Evolutionary conservation across 305 asterid genomes (phyloP).

Genomic region (Withania somnifera): DNA sequence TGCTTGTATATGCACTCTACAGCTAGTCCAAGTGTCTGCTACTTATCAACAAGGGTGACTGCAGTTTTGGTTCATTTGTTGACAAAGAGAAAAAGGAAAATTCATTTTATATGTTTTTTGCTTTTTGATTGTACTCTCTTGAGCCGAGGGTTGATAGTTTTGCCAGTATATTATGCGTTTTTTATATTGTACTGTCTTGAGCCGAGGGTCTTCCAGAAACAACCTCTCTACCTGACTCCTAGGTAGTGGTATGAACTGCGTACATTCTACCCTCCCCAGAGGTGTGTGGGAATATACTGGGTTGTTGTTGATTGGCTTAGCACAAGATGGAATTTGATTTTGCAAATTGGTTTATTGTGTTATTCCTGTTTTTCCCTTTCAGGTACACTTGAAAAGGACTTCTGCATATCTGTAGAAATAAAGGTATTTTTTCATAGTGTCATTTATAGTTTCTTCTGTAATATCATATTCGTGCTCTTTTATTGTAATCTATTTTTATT

Average conservation of each 20-base stretch:
- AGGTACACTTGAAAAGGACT: slow-evolving; percentile 41
- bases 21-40: background rate
- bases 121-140: too few species aligned
- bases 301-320: background rate
- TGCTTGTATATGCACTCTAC: background rate
- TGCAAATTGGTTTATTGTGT: background rate
- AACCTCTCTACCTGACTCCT: too few species aligned
- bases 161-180: too few species aligned
- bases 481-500: background rate
- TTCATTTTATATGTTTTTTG: background rate
- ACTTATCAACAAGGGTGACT: background rate
- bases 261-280: too few species aligned
- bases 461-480: background rate
- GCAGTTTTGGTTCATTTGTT: background rate
- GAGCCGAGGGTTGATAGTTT: too few species aligned
- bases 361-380: background rate
- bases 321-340: background rate
- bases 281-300: too few species aligned
- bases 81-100: background rate
- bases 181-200: too few species aligned
- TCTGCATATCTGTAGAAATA: slow-evolving; percentile 65
- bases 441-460: background rate
- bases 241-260: too few species aligned
- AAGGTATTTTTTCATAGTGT: slow-evolving; percentile 40
- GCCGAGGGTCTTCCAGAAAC: too few species aligned